Base-by-base conservation (phyloP, 2,329 filamentous ascomycete species). In the Nigrograna mackinnonii region DNA sequence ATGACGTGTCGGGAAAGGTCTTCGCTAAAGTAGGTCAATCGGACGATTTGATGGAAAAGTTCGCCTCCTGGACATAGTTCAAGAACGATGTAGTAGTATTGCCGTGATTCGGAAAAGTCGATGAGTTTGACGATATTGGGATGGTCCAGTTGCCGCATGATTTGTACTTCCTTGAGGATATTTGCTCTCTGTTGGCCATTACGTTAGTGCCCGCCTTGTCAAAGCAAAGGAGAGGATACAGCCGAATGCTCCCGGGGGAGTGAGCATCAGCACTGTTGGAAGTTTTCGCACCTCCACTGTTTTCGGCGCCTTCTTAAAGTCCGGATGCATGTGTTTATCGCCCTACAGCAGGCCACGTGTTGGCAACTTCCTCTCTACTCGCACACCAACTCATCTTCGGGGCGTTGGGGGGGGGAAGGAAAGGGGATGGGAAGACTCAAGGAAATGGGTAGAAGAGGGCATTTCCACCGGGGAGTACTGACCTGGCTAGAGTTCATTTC, bases 401-500 rank as follows among this genome's bases (percentile, higher is more conserved):
- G 49, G 48, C 41, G 50, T 51, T 43, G 50, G 48, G 41, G 50
- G 52, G 24, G 50, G 54, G 28, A 36, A 60, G 57, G 44, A 50
- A 52, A 63, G 66, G 54, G 52, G 54, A 66, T 52, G 41, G 63
- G 60, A 58, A 35, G 50, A 57, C 43, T 42, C 20, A 44, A 57
- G 36, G 49, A 55, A 44, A 58, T 62, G 66, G 51, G 62, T 38
- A 59, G 59, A 52, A 44, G 39, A 52, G 58, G 63, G 52, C 47
- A 55, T 39, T 47, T 47, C 28, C 35, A 17, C 31, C 35, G 53
- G 60, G 58, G 47, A 35, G 50, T 54, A 86, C 91, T 82, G 82
- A 99, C 94, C 90, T 97, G 94, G 78, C 87, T 91, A 55, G 86
- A 91, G 74, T 96, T 97, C 89, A 99, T 96, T 74, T 99, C 94